Evolutionary conservation across 208 protist species (phyloP), one percentile per base, ranked within the genome.

Genomic region (Phytomonas francai): DNA sequence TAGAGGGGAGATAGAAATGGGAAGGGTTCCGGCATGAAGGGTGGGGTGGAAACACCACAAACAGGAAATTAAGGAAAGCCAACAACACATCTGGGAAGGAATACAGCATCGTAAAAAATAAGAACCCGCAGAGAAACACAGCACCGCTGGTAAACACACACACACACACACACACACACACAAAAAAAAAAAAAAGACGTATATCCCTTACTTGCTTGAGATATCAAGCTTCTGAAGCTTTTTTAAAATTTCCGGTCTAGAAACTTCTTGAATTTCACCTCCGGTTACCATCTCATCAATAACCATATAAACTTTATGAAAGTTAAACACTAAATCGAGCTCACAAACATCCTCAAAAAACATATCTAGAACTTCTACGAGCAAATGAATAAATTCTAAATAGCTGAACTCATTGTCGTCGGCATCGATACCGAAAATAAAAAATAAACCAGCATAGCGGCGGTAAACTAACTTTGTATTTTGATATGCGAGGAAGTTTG

Each of bases 291-390:
- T 93, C 83, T 99, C 98, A 77, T 99, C 98, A 45, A 99, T 87
- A 56, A 99, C 97, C 74, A 98, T 92, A 77, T 98, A 99, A 0
- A 99, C 97, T 87, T 98, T 95, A 84, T 99, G 95, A 77, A 99
- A 99, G 71, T 99, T 98, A 84, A 99, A 99, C 28, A 99, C 97
- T 27, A 99, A 85, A 79, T 99, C 99, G 3, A 99, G 85, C 78
- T 99, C 99, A 73, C 98, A 99, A 25, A 99, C 99, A 73, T 99
- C 98, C 62, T 96, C 97, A 77, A 99, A 99, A 76, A 98, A 99
- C 76, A 98, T 95, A 76, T 99, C 98, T 19, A 99, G 90, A 39
- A 98, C 90, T 77, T 97, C 89, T 29, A 98, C 98, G 70, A 99
- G 97, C 0, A 99, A 74, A 74, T 99, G 98, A 73, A 99, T 99